Evolutionary conservation across 202 grass and related monocot species (phyloP), one percentile per base, ranked within the genome.

Genomic region (Eragrostis tef): DNA sequence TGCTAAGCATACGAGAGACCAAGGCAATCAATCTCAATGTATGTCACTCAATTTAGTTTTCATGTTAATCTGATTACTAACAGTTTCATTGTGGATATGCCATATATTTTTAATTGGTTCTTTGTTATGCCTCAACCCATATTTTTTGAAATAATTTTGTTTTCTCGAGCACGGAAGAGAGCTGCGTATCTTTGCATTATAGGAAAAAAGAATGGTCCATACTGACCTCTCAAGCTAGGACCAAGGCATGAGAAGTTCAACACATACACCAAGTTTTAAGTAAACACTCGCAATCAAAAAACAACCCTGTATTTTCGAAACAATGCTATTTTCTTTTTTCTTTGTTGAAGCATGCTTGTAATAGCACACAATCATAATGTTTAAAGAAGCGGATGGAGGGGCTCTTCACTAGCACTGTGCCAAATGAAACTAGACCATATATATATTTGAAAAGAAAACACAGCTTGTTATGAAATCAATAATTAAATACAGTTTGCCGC

Each of bases 1-100:
- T 45, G 65, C 36, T 61, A 89, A 89, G 78, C 27, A 49, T 68
- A 45, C 49, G 71, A 86, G 50, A 68, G 59, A 66, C 71, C 43
- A 57, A 85, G 64, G 39, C 14, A 14, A 75, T 64, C 69, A 60
- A 80, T 75, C 7, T 75, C 19, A 67, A 75, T 46, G 22, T 53
- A 70, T 74, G 76, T 81, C 70, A 43, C 51, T 68, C 50, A 50
- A 73, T 24, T 79, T 26, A 64, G 17, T 14, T 19, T 5, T 57
- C 58, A 7, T 79, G 8, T 11, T 29, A 73, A 79, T 49, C 48
- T 56, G 39, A 27, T 54, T 48, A 67, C 5, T 58, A 31, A 39
- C 9, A 58, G 7, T 49, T 53, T 43, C 42, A 42, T 74, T 66
- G 34, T 43, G 56, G 16, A 73, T 11, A 29, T 5, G 72, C 46